Evolutionary conservation across 2,329 filamentous ascomycete species (phyloP).

Genomic region (Kalaharituber pfeilii): DNA sequence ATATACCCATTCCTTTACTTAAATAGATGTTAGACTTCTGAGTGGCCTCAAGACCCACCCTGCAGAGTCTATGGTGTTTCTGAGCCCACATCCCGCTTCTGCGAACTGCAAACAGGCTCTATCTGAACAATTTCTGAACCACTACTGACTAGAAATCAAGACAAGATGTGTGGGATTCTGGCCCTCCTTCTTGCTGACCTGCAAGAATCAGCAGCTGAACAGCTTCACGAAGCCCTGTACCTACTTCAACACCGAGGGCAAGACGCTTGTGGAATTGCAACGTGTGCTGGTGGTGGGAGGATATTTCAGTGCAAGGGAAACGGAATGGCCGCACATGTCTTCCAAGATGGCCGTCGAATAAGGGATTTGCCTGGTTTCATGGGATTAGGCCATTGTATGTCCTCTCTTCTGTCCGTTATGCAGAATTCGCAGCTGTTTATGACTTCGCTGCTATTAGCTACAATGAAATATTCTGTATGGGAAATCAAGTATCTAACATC

Average conservation of each 20-base stretch:
- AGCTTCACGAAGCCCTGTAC: conserved; percentile 55
- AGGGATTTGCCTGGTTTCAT: conserved; percentile 65
- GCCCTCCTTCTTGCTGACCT: conserved; percentile 43
- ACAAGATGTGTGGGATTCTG: conserved; percentile 45
- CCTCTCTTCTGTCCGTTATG: conserved; percentile 2
- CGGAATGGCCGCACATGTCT: conserved; percentile 71
- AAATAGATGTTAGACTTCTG: conserved; percentile 32
- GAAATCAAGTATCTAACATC: conserved; percentile 4
- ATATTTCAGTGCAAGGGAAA: conserved; percentile 84
- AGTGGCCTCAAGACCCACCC: conserved; percentile 18
- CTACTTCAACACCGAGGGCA: conserved; percentile 40
- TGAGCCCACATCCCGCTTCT: conserved; percentile 12
- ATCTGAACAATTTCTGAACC: neutral
- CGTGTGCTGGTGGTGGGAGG: conserved; percentile 54
- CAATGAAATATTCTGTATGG: neutral
- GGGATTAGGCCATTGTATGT: conserved; percentile 52
- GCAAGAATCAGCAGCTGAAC: conserved; percentile 39
- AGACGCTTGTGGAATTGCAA: conserved; percentile 75
- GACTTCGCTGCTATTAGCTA: neutral
- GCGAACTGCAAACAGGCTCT: neutral
- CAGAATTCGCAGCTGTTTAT: neutral
- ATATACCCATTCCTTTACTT: conserved; percentile 17
- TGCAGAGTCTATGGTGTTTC: conserved; percentile 22
- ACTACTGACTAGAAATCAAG: conserved; percentile 10
- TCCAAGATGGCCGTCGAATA: conserved; percentile 59